phyloP scores from a whole-genome alignment of 441 rosid species.

The Hura crepitans region DNA sequence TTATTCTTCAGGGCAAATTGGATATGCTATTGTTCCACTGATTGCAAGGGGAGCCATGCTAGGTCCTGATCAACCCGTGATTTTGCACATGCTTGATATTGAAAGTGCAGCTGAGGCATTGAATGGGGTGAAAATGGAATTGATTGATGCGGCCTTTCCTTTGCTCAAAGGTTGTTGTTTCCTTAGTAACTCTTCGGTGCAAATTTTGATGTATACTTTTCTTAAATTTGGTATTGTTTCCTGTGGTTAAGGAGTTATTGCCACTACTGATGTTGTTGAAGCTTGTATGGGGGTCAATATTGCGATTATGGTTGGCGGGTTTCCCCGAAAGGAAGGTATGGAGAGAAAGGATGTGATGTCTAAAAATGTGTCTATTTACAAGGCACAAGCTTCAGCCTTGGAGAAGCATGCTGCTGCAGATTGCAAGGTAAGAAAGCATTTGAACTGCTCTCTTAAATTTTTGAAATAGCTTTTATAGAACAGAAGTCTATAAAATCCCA shows the following conservation, averaged over 20 bases:
- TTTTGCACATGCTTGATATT: slow-evolving; percentile 79
- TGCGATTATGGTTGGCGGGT: slow-evolving; percentile 96
- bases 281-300: slow-evolving; percentile 83
- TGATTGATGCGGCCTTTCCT: slow-evolving; percentile 77
- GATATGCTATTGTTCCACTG: slow-evolving; percentile 84
- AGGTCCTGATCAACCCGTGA: slow-evolving; percentile 73
- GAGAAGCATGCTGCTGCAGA: slow-evolving; percentile 83
- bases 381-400: slow-evolving; percentile 88
- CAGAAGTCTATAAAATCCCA: neutral
- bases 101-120: slow-evolving; percentile 58
- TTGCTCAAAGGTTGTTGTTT: slow-evolving; percentile 62
- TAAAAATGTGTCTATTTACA: slow-evolving; percentile 87
- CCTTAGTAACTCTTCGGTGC: neutral
- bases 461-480: no score
- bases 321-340: slow-evolving; percentile 96
- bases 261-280: slow-evolving; percentile 85
- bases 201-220: neutral
- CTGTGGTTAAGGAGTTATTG: slow-evolving; percentile 60
- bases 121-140: slow-evolving; percentile 71
- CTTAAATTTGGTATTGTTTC: neutral
- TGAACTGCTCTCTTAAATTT: neutral
- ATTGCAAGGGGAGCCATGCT: slow-evolving; percentile 77
- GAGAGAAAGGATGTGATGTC: slow-evolving; percentile 97
- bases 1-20: slow-evolving; percentile 70
- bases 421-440: slow-evolving; percentile 66